Percentiles rank a stretch among this genome's conserved stretches.
Evolutionary conservation across 768 basidiomycete genomes (phyloP).

Genomic region (Clitopilus passeckerianus): DNA sequence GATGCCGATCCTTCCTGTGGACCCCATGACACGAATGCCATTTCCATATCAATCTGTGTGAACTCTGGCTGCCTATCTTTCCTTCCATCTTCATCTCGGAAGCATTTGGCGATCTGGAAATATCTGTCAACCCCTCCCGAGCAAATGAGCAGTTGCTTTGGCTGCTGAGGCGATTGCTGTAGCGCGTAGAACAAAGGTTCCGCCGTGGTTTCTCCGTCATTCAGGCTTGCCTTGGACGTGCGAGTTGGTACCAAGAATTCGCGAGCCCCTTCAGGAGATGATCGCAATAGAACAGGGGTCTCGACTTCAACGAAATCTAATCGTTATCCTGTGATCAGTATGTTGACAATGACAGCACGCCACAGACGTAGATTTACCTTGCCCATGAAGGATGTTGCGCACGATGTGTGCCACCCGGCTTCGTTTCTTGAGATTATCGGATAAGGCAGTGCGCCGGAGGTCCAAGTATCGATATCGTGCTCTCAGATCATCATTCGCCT

Average conservation of each 20-base stretch:
- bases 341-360: neutral
- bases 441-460: conserved; percentile 69
- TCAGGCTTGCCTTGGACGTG: conserved; percentile 22
- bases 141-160: conserved; percentile 88
- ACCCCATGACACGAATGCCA: conserved; percentile 92
- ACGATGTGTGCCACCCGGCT: conserved; percentile 79
- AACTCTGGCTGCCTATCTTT: conserved; percentile 97
- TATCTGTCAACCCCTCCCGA: conserved; percentile 89
- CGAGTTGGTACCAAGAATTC: conserved; percentile 91
- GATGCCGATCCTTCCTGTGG: conserved; percentile 16
- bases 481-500: conserved; percentile 87
- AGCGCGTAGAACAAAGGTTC: conserved; percentile 75
- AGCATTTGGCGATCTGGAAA: conserved; percentile 91
- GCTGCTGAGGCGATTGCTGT: conserved; percentile 93
- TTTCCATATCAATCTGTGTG: conserved; percentile 95
- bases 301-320: conserved; percentile 91
- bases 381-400: conserved; percentile 65
- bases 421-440: conserved; percentile 76
- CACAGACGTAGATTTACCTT: conserved; percentile 39
- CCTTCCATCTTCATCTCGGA: conserved; percentile 92
- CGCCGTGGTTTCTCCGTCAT: conserved; percentile 8
- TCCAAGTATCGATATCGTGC: conserved; percentile 86
- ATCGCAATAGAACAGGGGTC: conserved; percentile 86
- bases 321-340: conserved; percentile 4
- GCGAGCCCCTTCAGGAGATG: conserved; percentile 90